Conservation (phyloP, 1,139 yeast species). For the Candida labiduridarum region DNA sequence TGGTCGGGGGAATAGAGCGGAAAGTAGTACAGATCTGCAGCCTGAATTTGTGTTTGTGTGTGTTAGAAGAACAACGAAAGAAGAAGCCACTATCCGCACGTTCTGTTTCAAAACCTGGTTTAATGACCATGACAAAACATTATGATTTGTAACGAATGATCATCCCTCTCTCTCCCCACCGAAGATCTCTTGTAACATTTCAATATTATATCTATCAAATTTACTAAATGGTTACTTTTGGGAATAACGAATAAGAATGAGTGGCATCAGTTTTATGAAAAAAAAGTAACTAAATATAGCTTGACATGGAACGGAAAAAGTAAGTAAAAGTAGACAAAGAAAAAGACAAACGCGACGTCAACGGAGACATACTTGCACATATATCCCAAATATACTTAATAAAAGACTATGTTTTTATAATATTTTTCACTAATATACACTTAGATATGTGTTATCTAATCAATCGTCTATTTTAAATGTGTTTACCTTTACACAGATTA, state of each 20-base stretch:
- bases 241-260: background rate
- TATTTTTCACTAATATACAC: no score
- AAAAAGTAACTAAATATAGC: no score
- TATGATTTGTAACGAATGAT: background rate
- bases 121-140: background rate
- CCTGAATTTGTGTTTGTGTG: no score
- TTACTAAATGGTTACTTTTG: background rate
- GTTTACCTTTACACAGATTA: background rate
- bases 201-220: background rate
- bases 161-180: background rate
- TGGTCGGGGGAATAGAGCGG: no score
- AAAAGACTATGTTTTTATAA: no score
- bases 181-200: background rate
- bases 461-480: background rate
- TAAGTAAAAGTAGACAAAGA: background rate
- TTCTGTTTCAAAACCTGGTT: background rate
- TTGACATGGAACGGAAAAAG: no score
- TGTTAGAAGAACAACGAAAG: background rate
- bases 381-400: no score
- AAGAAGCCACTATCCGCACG: background rate
- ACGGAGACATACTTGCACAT: no score
- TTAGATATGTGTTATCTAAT: no score
- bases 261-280: no score
- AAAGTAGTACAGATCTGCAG: no score
- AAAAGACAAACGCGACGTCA: no score